Base-by-base conservation (phyloP, 495 filamentous ascomycete genomes). In the Polyplosphaeria fusca region DNA sequence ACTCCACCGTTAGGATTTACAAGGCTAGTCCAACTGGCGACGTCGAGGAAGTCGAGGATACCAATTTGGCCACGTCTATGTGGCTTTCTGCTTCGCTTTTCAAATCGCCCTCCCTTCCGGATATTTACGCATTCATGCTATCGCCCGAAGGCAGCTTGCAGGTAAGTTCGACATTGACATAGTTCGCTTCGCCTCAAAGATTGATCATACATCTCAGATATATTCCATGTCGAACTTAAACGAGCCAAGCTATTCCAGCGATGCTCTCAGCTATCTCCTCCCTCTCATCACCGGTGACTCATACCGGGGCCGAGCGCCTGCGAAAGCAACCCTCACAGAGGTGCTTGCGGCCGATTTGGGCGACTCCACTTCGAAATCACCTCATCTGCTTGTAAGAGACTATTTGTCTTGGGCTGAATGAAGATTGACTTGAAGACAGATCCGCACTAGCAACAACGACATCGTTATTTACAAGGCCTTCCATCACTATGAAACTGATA, bases 391-490 rank as follows among this genome's bases (percentile, higher is more conserved):
- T 67, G 86, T 92, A 75, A 66, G 82, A 68, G n/a, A n/a, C n/a
- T n/a, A n/a, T 14, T 35, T 20, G 24, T n/a, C 38, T 35, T n/a
- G n/a, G n/a, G n/a, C n/a, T n/a, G n/a, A n/a, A n/a, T n/a, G n/a
- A n/a, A n/a, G n/a, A n/a, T n/a, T n/a, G n/a, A n/a, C n/a, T n/a
- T n/a, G n/a, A n/a, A n/a, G n/a, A 32, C 62, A 91, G 87, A 73
- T 89, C 38, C 88, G 92, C 25, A 86, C 88, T 38, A 77, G 78
- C 11, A 85, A 80, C 55, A 85, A 95, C 53, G 91, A 97, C 64
- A 70, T 96, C 3, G 83, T 84, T n/a, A 76, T 96, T 41, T 98
- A 97, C 66, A 82, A 88, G 67, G 89, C 91, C 0, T 90, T 85
- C 67, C 75, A 77, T 5, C 67, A 78, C 54, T 70, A 70, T n/a